Base-by-base conservation (phyloP, 257 asterid genomes). In the Salvia splendens region DNA sequence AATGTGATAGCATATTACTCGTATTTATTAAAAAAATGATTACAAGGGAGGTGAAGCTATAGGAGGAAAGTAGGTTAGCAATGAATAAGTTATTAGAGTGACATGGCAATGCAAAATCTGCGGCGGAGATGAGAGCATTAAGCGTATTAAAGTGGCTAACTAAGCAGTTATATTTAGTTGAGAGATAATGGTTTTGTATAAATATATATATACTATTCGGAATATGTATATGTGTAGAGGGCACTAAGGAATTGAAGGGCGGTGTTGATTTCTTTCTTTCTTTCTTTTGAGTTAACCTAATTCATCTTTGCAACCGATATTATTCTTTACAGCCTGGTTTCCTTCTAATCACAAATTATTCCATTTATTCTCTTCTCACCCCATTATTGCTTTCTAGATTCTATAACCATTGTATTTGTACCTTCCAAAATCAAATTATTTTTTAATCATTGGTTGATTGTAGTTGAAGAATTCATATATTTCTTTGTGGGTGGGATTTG, bases 101-200 rank as follows among this genome's bases (percentile, higher is more conserved):
- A 71, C 81, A 76, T 76, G 81, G 72, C 36, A 67, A 67, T 55
- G 61, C 78, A 38, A 16, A 48, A 43, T 77, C 46, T 72, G 78
- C 75, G 81, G 74, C 24, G 35, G 33, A 15, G 4, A 8, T 47
- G 17, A 35, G 33, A 35, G 33, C 10, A 60, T 15, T 17, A 60
- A 51, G 12, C 57, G 33, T 51, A 17, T 47, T n/a, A n/a, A 47
- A 14, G 24, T n/a, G 5, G 15, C 20, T n/a, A 46, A 47, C 24
- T 14, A 0, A 12, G 35, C 9, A 38, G 7, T 38, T 38, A 5
- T 45, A 30, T 40, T 42, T 32, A 46, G 72, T 58, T 65, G 67
- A 8, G 33, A 57, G 33, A 11, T 15, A 45, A 32, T 40, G 38
- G 66, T 61, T 20, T 61, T 20, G 12, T 61, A 43, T 56, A 10